These are phyloP conservation scores for Skeletonema grethae DNA, from an alignment of 108 stramenopile species.

Conservation along the genomic window DNA sequence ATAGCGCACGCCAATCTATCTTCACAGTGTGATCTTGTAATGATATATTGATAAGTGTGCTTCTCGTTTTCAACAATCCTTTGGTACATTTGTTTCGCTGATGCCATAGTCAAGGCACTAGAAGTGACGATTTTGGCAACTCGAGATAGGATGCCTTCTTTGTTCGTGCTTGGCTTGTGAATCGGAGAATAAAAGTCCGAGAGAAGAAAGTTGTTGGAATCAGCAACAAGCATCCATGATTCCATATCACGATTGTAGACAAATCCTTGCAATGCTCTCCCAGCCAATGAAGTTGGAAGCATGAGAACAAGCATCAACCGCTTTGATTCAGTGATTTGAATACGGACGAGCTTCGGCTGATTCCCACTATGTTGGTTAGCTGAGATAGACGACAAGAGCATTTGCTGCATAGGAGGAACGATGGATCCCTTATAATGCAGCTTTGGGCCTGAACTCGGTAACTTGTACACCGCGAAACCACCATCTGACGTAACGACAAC, in stretches of 20 bases:
- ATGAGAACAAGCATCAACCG: conserved; percentile 68
- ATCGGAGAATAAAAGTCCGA: conserved; percentile 81
- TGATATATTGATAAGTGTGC: conserved; percentile 27
- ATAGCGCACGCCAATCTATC: conserved; percentile 87
- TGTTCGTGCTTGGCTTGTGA: conserved; percentile 1
- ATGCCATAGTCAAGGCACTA: conserved; percentile 46
- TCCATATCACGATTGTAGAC: conserved; percentile 70
- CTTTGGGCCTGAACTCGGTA: conserved; percentile 39
- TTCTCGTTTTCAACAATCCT: conserved; percentile 37
- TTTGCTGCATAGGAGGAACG: conserved; percentile 80
- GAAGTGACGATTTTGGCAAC: conserved; percentile 67
- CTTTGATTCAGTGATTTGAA: conserved; percentile 69
- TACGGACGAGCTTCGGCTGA: conserved; percentile 65
- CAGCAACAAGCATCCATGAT: conserved; percentile 81
- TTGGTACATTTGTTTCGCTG: conserved; percentile 44
- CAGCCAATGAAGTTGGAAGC: conserved; percentile 36
- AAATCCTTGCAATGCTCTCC: conserved; percentile 75
- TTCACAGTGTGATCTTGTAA: conserved; percentile 84
- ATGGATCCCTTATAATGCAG: conserved; percentile 74
- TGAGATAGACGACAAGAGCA: conserved; percentile 50
- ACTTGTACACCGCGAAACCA: conserved; percentile 61
- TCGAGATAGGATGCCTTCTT: conserved; percentile 57
- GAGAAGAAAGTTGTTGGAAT: conserved; percentile 74
- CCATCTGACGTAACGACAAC: conserved; percentile 77
- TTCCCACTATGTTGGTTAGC: conserved; percentile 19